Percentiles rank a stretch among this genome's conserved stretches.
Conservation (phyloP, 768 basidiomycete species). For the Pholiota molesta region DNA sequence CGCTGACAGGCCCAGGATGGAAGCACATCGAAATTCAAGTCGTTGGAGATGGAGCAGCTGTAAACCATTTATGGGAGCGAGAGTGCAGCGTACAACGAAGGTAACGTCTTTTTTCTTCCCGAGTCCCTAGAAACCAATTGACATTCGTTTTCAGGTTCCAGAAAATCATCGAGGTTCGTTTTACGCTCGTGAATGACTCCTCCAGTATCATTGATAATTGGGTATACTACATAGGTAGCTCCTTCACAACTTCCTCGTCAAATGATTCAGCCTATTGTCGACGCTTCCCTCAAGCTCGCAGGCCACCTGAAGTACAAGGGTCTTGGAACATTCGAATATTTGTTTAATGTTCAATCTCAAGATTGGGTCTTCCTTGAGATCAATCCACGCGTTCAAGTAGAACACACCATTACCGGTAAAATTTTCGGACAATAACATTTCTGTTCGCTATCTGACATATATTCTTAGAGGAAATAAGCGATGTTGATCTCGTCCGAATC, state of each 20-base stretch:
- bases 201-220: background rate
- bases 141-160: constrained; percentile 47
- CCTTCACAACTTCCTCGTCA: constrained; percentile 80
- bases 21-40: constrained; percentile 90
- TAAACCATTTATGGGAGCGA: constrained; percentile 87
- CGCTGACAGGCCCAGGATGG: constrained; percentile 70
- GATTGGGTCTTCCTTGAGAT: constrained; percentile 92
- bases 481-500: constrained; percentile 86
- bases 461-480: constrained; percentile 78
- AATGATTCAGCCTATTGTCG: constrained; percentile 65
- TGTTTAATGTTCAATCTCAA: constrained; percentile 70
- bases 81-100: constrained; percentile 91
- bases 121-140: background rate
- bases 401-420: constrained; percentile 87
- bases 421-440: background rate
- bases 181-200: background rate
- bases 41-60: constrained; percentile 74
- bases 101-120: constrained; percentile 29
- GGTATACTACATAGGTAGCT: constrained; percentile 39
- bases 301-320: constrained; percentile 78
- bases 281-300: constrained; percentile 80
- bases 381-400: constrained; percentile 91
- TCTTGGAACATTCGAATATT: constrained; percentile 89
- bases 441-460: background rate
- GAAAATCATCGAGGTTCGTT: constrained; percentile 80